A percentile compares a stretch with the other conserved stretches of the same genome.
These are phyloP conservation scores for Amyloporia xantha DNA, from an alignment of 768 basidiomycete genomes.

Conservation along the genomic window DNA sequence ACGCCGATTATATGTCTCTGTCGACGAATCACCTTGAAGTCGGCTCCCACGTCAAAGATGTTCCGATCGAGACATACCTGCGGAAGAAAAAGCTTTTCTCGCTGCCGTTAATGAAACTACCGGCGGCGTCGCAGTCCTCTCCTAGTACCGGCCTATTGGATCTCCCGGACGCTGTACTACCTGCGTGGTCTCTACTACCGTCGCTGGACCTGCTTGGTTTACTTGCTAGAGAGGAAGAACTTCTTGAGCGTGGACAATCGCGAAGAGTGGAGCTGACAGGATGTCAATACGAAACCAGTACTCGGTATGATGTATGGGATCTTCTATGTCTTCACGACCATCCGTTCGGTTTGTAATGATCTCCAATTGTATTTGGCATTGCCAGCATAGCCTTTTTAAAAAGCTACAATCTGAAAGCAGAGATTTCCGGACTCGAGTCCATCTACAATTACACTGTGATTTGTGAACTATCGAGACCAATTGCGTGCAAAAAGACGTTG, in stretches of 20 bases:
- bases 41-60: constrained; percentile 69
- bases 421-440: not conserved
- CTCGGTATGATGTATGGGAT: constrained; percentile 14
- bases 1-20: constrained; percentile 57
- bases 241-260: constrained; percentile 28
- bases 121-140: constrained; percentile 17
- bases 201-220: constrained; percentile 49
- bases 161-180: constrained; percentile 48
- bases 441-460: constrained; percentile 38
- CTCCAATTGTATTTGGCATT: not conserved
- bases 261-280: constrained; percentile 21
- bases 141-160: constrained; percentile 41
- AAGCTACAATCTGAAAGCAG: not conserved
- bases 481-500: constrained; percentile 81
- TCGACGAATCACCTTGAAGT: constrained; percentile 90
- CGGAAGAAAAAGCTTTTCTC: constrained; percentile 60
- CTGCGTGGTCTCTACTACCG: constrained; percentile 51
- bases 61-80: constrained; percentile 36
- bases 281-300: constrained; percentile 9
- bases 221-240: constrained; percentile 28
- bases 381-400: not conserved
- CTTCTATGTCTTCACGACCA: constrained; percentile 19
- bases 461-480: constrained; percentile 69
- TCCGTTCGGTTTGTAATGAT: constrained; percentile 15
- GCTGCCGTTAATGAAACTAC: constrained; percentile 60